Conservation (phyloP, 352 stramenopile genomes). For the Phytophthora citrophthora region DNA sequence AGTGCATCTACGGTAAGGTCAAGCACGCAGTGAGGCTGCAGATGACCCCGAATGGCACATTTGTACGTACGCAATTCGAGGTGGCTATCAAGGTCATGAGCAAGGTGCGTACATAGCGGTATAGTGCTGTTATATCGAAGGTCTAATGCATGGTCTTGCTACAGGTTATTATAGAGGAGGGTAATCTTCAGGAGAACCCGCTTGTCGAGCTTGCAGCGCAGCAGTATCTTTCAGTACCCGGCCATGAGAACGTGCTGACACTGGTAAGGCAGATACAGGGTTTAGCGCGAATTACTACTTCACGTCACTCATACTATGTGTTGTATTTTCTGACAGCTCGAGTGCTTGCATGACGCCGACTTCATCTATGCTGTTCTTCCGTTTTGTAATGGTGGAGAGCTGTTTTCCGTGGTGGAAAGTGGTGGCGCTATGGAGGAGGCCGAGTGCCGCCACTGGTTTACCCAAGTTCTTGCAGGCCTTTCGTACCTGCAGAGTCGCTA, state of each 20-base stretch:
- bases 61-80: slow-evolving; percentile 81
- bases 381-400: slow-evolving; percentile 85
- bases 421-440: slow-evolving; percentile 79
- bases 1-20: slow-evolving; percentile 90
- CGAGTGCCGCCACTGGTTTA: slow-evolving; percentile 86
- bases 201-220: slow-evolving; percentile 86
- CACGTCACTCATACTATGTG: neutral
- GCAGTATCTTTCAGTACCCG: slow-evolving; percentile 81
- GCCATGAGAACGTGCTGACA: slow-evolving; percentile 85
- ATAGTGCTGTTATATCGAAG: neutral
- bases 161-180: slow-evolving; percentile 87
- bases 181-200: slow-evolving; percentile 88
- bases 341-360: slow-evolving; percentile 84
- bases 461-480: slow-evolving; percentile 76
- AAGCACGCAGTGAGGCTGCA: slow-evolving; percentile 89
- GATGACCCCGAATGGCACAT: slow-evolving; percentile 73
- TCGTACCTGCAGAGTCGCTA: slow-evolving; percentile 86
- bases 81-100: slow-evolving; percentile 91
- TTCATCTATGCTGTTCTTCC: slow-evolving; percentile 88
- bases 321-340: slow-evolving; percentile 46
- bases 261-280: slow-evolving; percentile 49
- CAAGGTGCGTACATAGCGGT: slow-evolving; percentile 50
- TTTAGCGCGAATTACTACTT: neutral
- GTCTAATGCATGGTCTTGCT: neutral
- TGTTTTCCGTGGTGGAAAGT: slow-evolving; percentile 87